Base-by-base conservation (phyloP, 352 stramenopile species). In the Phytophthora hibernalis region DNA sequence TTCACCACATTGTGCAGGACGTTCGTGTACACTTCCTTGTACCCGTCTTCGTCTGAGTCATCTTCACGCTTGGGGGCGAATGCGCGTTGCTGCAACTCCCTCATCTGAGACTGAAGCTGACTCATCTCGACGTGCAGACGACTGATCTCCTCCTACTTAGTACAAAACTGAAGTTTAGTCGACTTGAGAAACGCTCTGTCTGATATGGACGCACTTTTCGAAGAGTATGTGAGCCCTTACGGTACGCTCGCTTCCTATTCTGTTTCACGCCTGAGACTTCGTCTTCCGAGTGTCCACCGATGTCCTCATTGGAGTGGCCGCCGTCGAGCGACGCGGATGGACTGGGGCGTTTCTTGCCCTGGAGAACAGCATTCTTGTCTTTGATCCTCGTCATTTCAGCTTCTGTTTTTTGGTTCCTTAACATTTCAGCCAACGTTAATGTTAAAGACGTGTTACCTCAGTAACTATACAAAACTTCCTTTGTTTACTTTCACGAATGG, bases 201-300 rank as follows among this genome's bases (percentile, higher is more conserved):
- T 38, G 31, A 38, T 13, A 38, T 38, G 10, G 31, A 38, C 51
- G 20, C 43, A 76, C 68, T 62, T 72, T 76, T 10, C 68, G 68
- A 13, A 72, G 30, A 18, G 68, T 61, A 22, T 76, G 68, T 7
- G 57, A 62, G 6, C 49, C 63, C 47, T 76, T 76, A 6, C 68
- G 68, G n/a, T 70, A 51, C 11, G 37, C 31, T 10, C 63, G 55
- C 33, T 61, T 65, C 61, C 54, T 67, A 44, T 40, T 64, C 15
- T 13, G n/a, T 21, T 45, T 54, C 12, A 10, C 30, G 50, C 9
- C 16, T 13, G 31, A 16, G 31, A 33, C 33, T 15, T 31, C 20
- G 8, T 47, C 50, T 33, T 45, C 50, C 31, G 31, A 38, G 31
- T 38, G 31, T 16, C 31, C 31, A 45, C 50, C 47, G 11, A 11